Conservation (phyloP, 2,329 filamentous ascomycete genomes). For the Cordyceps fumosorosea region DNA sequence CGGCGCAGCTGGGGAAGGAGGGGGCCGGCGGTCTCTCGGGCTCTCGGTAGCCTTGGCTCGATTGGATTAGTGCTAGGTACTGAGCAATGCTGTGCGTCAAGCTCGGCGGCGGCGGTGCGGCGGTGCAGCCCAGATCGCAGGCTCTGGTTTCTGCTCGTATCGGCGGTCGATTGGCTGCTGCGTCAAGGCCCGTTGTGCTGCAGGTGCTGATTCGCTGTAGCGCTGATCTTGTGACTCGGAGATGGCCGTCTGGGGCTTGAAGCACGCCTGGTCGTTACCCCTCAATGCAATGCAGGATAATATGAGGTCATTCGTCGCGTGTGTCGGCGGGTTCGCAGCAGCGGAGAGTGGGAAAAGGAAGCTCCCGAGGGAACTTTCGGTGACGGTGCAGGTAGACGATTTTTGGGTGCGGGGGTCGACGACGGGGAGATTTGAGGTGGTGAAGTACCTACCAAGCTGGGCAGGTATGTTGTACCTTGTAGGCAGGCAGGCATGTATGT, state of each 20-base stretch:
- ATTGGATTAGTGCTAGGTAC: not conserved
- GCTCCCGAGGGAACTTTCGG: not conserved
- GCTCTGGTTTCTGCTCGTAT: not conserved
- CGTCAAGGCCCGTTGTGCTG: conserved; percentile 6
- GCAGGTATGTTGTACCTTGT: too few relatives aligned
- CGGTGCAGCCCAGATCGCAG: not conserved
- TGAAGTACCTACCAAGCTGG: not conserved
- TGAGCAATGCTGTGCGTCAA: not conserved
- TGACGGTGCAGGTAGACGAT: not conserved
- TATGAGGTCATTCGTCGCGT: not conserved
- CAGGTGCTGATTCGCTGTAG: conserved; percentile 11
- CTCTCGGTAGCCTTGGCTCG: not conserved
- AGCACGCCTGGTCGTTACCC: not conserved
- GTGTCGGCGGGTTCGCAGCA: not conserved
- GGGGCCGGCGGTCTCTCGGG: not conserved
- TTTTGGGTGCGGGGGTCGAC: conserved; percentile 2
- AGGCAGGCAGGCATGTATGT: too few relatives aligned
- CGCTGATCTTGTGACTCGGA: conserved; percentile 13
- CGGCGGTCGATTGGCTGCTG: conserved; percentile 6
- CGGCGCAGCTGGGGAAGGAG: not conserved
- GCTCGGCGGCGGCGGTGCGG: not conserved
- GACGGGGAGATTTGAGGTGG: not conserved
- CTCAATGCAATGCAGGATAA: not conserved
- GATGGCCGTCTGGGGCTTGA: conserved; percentile 4
- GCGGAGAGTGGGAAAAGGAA: not conserved